phyloP scores from a whole-genome alignment of 176 grass and related monocot species.

The Zea luxurians region DNA sequence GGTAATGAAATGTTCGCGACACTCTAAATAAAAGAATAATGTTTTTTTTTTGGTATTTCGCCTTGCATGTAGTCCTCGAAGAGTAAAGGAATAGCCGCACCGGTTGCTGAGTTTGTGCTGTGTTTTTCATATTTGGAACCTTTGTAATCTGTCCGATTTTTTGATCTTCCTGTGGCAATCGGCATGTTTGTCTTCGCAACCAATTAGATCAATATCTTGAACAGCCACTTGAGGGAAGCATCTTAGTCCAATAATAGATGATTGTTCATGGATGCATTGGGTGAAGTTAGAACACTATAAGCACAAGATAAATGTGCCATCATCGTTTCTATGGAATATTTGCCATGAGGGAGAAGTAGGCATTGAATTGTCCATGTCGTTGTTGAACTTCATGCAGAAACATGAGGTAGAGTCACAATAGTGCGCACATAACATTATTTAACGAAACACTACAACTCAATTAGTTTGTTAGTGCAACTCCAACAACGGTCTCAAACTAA shows the following conservation, averaged over 20 bases:
- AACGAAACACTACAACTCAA: neutral
- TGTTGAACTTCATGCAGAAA: slow-evolving; percentile 57
- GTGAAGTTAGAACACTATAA: slow-evolving; percentile 62
- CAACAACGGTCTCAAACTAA: too few species aligned
- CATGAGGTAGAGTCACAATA: slow-evolving; percentile 47
- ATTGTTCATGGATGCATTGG: slow-evolving; percentile 43
- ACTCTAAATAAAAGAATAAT: slow-evolving; percentile 39
- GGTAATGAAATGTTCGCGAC: neutral
- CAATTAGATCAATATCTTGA: slow-evolving; percentile 63
- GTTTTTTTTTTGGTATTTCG: slow-evolving; percentile 48
- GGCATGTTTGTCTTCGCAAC: slow-evolving; percentile 65
- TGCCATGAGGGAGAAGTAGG: slow-evolving; percentile 41
- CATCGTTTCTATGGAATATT: slow-evolving; percentile 52
- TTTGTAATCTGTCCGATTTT: slow-evolving; percentile 48
- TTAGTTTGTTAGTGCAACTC: too few species aligned
- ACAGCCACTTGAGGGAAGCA: slow-evolving; percentile 79
- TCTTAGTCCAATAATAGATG: slow-evolving; percentile 39
- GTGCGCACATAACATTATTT: neutral
- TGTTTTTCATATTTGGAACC: slow-evolving; percentile 46
- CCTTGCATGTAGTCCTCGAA: slow-evolving; percentile 45
- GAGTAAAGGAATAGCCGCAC: slow-evolving; percentile 29
- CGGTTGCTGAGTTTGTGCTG: slow-evolving; percentile 37
- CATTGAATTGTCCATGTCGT: slow-evolving; percentile 41
- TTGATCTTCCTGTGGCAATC: slow-evolving; percentile 48
- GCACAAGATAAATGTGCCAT: slow-evolving; percentile 39